Evolutionary conservation across 1,139 yeast genomes (phyloP).

Genomic region (Taphrina communis): DNA sequence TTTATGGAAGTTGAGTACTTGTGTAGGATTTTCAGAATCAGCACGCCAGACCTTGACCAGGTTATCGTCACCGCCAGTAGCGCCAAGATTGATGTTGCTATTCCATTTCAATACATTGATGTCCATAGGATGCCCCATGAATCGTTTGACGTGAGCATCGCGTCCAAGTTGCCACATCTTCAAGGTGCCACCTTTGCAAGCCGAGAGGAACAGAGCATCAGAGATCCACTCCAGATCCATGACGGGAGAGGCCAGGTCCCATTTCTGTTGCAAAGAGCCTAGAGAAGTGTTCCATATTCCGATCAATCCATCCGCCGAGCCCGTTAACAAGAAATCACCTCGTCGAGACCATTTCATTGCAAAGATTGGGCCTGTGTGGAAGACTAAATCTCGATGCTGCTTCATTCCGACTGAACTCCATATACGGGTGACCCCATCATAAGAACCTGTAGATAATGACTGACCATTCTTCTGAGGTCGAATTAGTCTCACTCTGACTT

Average conservation of each 20-base stretch:
- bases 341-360: constrained; percentile 60
- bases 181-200: constrained; percentile 65
- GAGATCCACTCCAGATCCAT: constrained; percentile 76
- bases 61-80: constrained; percentile 54
- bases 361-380: constrained; percentile 63
- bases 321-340: constrained; percentile 54
- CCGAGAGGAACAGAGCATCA: constrained; percentile 69
- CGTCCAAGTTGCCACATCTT: constrained; percentile 64
- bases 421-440: constrained; percentile 41
- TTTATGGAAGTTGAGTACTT: constrained; percentile 23
- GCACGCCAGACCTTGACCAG: constrained; percentile 41
- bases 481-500: neutral
- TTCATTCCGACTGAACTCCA: constrained; percentile 35
- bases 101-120: constrained; percentile 70
- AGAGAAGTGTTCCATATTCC: constrained; percentile 63
- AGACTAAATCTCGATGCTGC: constrained; percentile 63
- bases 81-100: constrained; percentile 42
- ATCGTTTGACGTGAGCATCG: constrained; percentile 62
- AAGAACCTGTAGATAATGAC: constrained; percentile 36
- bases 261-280: constrained; percentile 59
- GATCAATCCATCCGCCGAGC: constrained; percentile 55
- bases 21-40: constrained; percentile 36
- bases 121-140: constrained; percentile 71
- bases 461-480: constrained; percentile 38
- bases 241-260: constrained; percentile 54